Evolutionary conservation across 768 basidiomycete genomes (phyloP), one percentile per base, ranked within the genome.

Genomic region (Termitomyces sp.): DNA sequence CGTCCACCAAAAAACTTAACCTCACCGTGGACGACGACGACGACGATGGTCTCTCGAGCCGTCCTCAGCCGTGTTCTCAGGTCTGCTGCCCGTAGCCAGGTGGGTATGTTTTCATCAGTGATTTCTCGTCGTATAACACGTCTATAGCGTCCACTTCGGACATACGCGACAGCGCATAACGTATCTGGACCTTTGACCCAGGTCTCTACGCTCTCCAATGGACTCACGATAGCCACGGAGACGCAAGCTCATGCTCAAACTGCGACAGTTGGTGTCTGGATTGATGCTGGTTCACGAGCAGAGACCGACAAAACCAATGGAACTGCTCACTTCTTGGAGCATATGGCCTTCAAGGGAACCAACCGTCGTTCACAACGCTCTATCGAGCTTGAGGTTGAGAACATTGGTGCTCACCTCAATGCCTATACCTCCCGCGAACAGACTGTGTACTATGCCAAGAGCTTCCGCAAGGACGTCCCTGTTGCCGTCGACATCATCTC

Each of bases 361-460:
- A 83, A 84, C 70, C 84, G 85, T 64, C 88, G 97, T 60, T 82
- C 85, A 38, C 96, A 98, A 74, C 89, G 93, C 65, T 82, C 85
- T 18, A 85, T 99, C 51, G 97, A 98, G 75, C 84, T 98, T 58
- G 95, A 98, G 74, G 96, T 98, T 26, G 97, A 99, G 79, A 95
- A 97, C 76, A 82, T 98, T 58, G 97, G 97, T 64, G 93, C 95
- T 18, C 95, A 98, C 72, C 77, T 99, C 58, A 98, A 98, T 72
- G 96, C 97, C 51, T 98, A 98, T 77, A 99, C 97, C 9, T 97
- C 95, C 28, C 85, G 97, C 62, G 97, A 99, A 77, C 96, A 98
- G 77, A 99, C 97, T 23, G 95, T 98, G 57, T 99, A 98, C 81
- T 98, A 98, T 70, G 96, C 96, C 68, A 98, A 98, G 82, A 89